Evolutionary conservation across 2,329 filamentous ascomycete genomes (phyloP).

Genomic region (Westerdykella sp.): DNA sequence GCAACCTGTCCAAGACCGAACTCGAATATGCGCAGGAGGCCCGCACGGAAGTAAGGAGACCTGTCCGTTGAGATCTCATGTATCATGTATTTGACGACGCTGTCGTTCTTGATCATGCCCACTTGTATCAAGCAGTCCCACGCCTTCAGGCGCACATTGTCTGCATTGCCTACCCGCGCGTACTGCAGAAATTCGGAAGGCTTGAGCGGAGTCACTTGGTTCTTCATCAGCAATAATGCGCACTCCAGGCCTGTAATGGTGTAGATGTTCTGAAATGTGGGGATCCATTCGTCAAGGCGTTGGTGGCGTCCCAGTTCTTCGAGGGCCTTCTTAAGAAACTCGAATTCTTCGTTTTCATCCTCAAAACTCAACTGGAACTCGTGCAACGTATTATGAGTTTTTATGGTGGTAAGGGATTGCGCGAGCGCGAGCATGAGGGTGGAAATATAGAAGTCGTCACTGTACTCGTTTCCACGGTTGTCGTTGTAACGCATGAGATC

Average conservation of each 20-base stretch:
- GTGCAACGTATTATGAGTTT: conserved; percentile 23
- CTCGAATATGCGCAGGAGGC: conserved; percentile 49
- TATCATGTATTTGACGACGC: conserved; percentile 52
- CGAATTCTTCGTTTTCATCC: conserved; percentile 47
- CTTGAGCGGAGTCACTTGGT: conserved; percentile 48
- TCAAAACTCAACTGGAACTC: conserved; percentile 38
- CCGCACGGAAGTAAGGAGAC: conserved; percentile 52
- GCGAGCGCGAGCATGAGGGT: conserved; percentile 63
- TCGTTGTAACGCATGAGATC: conserved; percentile 92
- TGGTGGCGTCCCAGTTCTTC: conserved; percentile 58
- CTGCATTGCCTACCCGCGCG: conserved; percentile 53
- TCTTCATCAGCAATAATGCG: conserved; percentile 50
- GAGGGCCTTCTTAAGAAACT: conserved; percentile 52
- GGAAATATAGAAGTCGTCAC: conserved; percentile 84
- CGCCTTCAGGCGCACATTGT: conserved; percentile 54
- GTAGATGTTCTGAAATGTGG: conserved; percentile 60
- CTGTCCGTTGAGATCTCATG: conserved; percentile 52
- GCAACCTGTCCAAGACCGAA: conserved; percentile 53
- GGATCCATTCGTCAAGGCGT: conserved; percentile 61
- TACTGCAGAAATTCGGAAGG: conserved; percentile 56
- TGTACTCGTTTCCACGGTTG: conserved; percentile 82
- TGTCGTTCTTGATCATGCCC: conserved; percentile 47
- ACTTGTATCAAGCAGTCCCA: conserved; percentile 54
- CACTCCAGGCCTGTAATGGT: conserved; percentile 57
- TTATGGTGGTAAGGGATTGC: conserved; percentile 43